Conservation (phyloP, 2,329 filamentous ascomycete species). For the Pochonia chlamydosporia region DNA sequence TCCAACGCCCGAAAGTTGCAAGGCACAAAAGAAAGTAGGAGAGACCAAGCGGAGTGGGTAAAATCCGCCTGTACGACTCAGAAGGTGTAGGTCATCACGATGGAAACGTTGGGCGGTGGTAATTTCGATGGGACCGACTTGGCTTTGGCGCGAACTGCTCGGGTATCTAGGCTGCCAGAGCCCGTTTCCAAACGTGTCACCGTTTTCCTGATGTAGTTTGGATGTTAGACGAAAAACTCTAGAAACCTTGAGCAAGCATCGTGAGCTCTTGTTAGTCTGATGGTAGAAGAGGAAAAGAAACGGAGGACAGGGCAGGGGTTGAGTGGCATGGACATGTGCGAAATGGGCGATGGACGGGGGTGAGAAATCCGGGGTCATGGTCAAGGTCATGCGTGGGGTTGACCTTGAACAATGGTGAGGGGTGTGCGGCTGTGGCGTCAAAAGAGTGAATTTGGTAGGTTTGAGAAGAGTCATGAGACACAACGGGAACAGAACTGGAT, state of each 20-base stretch:
- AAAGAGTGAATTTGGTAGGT: background rate
- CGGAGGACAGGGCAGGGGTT: background rate
- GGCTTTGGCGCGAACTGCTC: too few species aligned
- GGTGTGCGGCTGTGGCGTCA: slow-evolving; percentile 1
- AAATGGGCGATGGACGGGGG: background rate
- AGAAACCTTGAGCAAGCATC: background rate
- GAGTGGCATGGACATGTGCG: background rate
- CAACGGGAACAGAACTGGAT: background rate
- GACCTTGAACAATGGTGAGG: background rate
- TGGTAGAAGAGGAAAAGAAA: background rate
- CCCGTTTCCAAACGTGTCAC: background rate
- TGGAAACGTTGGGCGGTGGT: too few species aligned
- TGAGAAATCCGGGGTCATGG: background rate
- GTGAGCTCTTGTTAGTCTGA: background rate
- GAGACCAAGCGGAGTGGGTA: too few species aligned
- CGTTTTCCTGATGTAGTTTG: background rate
- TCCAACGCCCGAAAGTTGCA: too few species aligned
- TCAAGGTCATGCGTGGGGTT: background rate
- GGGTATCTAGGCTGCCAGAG: background rate
- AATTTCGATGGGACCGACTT: too few species aligned
- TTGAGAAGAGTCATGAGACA: background rate
- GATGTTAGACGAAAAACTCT: background rate
- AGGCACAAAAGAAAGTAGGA: too few species aligned
- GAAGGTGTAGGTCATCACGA: too few species aligned
- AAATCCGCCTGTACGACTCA: too few species aligned